phyloP scores from a whole-genome alignment of 2,329 filamentous ascomycete species.

The Elsinoe ampelina region DNA sequence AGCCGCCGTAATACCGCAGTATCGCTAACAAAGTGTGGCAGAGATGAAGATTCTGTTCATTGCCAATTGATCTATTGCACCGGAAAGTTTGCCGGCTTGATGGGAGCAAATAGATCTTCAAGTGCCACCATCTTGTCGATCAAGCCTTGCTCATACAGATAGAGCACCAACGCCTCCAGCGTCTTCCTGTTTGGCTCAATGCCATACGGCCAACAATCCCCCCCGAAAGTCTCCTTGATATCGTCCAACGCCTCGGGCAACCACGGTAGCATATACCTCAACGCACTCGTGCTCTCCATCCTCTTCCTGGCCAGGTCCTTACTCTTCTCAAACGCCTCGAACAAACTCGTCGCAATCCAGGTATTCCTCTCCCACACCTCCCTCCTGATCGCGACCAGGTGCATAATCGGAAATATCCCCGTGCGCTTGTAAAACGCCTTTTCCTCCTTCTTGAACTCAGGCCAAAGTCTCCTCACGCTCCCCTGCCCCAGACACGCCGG shows the following conservation, averaged over 20 bases:
- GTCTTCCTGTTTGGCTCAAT: slow-evolving; percentile 27
- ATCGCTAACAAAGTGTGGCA: no score
- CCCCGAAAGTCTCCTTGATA: slow-evolving; percentile 29
- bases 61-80: neutral
- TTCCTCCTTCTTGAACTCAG: slow-evolving; percentile 28
- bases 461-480: slow-evolving; percentile 28
- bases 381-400: slow-evolving; percentile 23
- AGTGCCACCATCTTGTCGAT: slow-evolving; percentile 22
- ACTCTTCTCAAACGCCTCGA: slow-evolving; percentile 27
- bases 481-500: slow-evolving; percentile 26
- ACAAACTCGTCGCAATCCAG: slow-evolving; percentile 26
- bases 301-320: slow-evolving; percentile 26
- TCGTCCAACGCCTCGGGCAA: slow-evolving; percentile 27
- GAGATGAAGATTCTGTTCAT: no score
- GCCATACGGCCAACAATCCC: slow-evolving; percentile 29
- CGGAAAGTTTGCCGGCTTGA: slow-evolving; percentile 16
- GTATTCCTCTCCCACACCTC: slow-evolving; percentile 24
- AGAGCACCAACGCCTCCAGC: slow-evolving; percentile 26
- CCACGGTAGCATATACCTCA: slow-evolving; percentile 32
- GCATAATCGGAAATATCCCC: slow-evolving; percentile 29
- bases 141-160: slow-evolving; percentile 26
- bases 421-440: slow-evolving; percentile 26
- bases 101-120: slow-evolving; percentile 26
- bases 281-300: slow-evolving; percentile 23
- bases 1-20: no score